Evolutionary conservation across 805 yeast species (phyloP).

Genomic region (Candida pseudoglaebosa): DNA sequence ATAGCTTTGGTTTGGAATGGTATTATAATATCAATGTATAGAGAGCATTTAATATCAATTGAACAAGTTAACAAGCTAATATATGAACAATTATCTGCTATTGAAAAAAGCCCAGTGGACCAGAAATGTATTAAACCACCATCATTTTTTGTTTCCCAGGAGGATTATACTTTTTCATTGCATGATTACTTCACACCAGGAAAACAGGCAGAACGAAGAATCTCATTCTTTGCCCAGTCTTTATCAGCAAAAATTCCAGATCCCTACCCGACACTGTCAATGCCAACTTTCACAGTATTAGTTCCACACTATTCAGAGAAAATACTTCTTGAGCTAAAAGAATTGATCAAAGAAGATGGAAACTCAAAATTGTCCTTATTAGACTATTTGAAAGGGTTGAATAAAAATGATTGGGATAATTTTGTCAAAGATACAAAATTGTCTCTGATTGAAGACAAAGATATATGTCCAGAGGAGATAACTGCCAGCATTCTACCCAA

Average conservation of each 20-base stretch:
- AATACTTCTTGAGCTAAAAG: constrained; percentile 40
- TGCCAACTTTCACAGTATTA: constrained; percentile 50
- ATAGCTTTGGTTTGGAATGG: constrained; percentile 28
- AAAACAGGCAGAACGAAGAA: constrained; percentile 50
- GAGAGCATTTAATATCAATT: constrained; percentile 39
- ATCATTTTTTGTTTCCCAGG: constrained; percentile 45
- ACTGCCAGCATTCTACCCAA: not conserved
- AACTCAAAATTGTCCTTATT: constrained; percentile 54
- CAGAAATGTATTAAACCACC: constrained; percentile 33
- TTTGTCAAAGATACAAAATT: constrained; percentile 72
- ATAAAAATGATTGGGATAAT: constrained; percentile 74
- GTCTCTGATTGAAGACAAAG: constrained; percentile 6
- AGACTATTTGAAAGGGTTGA: constrained; percentile 71
- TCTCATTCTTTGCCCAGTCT: constrained; percentile 52
- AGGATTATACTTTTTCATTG: constrained; percentile 35
- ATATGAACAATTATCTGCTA: constrained; percentile 21
- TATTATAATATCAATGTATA: constrained; percentile 23
- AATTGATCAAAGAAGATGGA: constrained; percentile 43
- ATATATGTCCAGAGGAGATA: not conserved
- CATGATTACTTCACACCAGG: constrained; percentile 41
- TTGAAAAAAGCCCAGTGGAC: constrained; percentile 18
- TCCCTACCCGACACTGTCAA: constrained; percentile 43
- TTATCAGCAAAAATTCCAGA: constrained; percentile 46
- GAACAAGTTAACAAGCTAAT: constrained; percentile 37
- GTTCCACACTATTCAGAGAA: constrained; percentile 53